Percentiles rank a stretch among this genome's conserved stretches.
phyloP scores from a whole-genome alignment of 257 asterid species.

The Galeopsis tetrahit region DNA sequence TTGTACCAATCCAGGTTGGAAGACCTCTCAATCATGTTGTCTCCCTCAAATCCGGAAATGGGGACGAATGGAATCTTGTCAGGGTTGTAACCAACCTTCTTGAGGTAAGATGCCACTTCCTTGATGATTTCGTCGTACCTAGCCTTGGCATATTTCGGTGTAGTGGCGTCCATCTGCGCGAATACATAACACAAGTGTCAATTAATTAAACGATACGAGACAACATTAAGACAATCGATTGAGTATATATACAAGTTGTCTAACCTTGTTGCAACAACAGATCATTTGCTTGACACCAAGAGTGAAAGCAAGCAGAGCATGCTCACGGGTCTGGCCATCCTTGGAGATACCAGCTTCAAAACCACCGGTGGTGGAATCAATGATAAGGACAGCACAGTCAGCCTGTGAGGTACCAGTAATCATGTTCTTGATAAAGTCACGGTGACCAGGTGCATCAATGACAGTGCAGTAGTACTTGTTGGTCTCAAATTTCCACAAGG shows the following conservation, averaged over 20 bases:
- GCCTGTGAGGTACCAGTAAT: constrained; percentile 90
- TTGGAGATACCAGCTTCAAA: constrained; percentile 88
- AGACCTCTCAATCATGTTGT: constrained; percentile 22
- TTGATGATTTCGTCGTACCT: constrained; percentile 17
- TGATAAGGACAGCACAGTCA: constrained; percentile 81
- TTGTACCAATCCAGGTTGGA: constrained; percentile 72
- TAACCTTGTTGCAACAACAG: constrained; percentile 83
- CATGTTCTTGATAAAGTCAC: constrained; percentile 86
- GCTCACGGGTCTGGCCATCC: constrained; percentile 94
- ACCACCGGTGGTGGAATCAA: constrained; percentile 90
- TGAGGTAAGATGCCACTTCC: constrained; percentile 31
- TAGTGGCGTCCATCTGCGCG: constrained; percentile 15
- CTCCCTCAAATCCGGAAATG: constrained; percentile 20
- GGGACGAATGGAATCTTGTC: constrained; percentile 12
- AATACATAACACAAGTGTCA: neutral
- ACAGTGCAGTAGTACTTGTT: constrained; percentile 86
- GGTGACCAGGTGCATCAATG: constrained; percentile 89
- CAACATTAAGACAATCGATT: neutral
- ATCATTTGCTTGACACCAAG: constrained; percentile 88
- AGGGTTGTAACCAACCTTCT: constrained; percentile 22
- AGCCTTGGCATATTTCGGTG: constrained; percentile 10
- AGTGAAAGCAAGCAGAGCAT: constrained; percentile 79
- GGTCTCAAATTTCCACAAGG: constrained; percentile 89
- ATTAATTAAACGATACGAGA: neutral
- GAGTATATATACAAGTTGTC: neutral